Evolutionary conservation across 164 flowering plant genomes (phyloP).

Genomic region (Vitis amurensis): DNA sequence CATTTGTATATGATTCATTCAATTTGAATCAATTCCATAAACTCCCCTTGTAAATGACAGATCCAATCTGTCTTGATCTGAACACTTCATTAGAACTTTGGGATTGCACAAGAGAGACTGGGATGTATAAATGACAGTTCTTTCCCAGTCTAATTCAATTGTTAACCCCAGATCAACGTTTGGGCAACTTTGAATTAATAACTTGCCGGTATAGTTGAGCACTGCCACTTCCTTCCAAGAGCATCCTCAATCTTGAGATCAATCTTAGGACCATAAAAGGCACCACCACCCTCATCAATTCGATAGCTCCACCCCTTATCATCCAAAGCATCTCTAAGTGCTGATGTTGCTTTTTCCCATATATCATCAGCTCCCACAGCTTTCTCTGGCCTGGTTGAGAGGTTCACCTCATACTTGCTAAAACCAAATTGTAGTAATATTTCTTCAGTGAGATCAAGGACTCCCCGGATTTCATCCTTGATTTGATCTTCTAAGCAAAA

Average conservation of each 20-base stretch:
- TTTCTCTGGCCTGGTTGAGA: constrained; percentile 94
- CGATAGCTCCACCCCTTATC: constrained; percentile 90
- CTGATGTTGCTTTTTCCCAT: constrained; percentile 93
- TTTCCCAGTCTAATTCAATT: no score
- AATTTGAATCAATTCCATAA: no score
- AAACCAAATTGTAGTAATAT: constrained; percentile 88
- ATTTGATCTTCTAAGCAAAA: constrained; percentile 93
- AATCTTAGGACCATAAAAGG: constrained; percentile 98
- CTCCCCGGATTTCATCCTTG: constrained; percentile 92
- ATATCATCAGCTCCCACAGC: constrained; percentile 86
- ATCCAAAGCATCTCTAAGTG: constrained; percentile 87
- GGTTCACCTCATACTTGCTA: constrained; percentile 83
- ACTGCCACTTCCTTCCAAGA: constrained; percentile 98
- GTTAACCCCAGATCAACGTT: no score
- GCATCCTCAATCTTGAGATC: constrained; percentile 99
- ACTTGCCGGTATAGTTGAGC: constrained; percentile 89
- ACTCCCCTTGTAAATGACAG: no score
- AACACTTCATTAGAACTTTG: background rate
- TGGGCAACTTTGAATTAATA: background rate
- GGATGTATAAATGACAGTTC: no score
- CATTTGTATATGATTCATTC: background rate
- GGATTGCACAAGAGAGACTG: no score
- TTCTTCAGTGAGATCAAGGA: constrained; percentile 89
- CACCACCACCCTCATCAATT: constrained; percentile 97
- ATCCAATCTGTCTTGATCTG: background rate